Evolutionary conservation across 2,329 filamentous ascomycete genomes (phyloP).

Genomic region (Aspergillus jensenii): DNA sequence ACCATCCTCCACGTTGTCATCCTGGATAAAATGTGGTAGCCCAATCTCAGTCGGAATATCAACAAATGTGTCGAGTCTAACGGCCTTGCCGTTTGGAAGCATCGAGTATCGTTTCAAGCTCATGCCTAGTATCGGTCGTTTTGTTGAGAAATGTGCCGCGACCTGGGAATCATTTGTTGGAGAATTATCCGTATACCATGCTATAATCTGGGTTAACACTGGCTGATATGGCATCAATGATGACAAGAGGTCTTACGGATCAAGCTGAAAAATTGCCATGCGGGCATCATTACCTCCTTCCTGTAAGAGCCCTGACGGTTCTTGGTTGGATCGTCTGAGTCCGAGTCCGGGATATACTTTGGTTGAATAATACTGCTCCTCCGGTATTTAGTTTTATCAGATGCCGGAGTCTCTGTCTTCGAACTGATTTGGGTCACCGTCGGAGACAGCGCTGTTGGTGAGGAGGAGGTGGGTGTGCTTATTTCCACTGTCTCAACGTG

Average conservation of each 20-base stretch:
- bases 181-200: slow-evolving; percentile 77
- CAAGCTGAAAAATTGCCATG: slow-evolving; percentile 95
- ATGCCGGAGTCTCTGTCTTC: slow-evolving; percentile 25
- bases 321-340: slow-evolving; percentile 27
- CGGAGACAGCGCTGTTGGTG: slow-evolving; percentile 29
- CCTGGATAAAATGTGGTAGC: slow-evolving; percentile 85
- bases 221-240: not conserved
- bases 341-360: slow-evolving; percentile 42
- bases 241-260: slow-evolving; percentile 64
- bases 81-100: slow-evolving; percentile 65
- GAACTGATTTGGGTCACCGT: slow-evolving; percentile 27
- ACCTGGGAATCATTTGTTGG: slow-evolving; percentile 73
- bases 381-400: slow-evolving; percentile 27
- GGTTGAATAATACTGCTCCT: slow-evolving; percentile 45
- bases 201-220: slow-evolving; percentile 49
- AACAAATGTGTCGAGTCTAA: slow-evolving; percentile 75
- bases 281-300: slow-evolving; percentile 91
- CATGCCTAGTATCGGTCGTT: slow-evolving; percentile 83
- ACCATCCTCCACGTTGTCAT: slow-evolving; percentile 68
- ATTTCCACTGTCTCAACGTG: slow-evolving; percentile 48
- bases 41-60: slow-evolving; percentile 86
- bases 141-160: slow-evolving; percentile 79
- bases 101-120: slow-evolving; percentile 89
- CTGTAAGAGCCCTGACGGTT: slow-evolving; percentile 46
- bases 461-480: slow-evolving; percentile 35